These are phyloP conservation scores for Arthrobotrys iridis DNA, from an alignment of 2,329 filamentous ascomycete species.

Conservation along the genomic window DNA sequence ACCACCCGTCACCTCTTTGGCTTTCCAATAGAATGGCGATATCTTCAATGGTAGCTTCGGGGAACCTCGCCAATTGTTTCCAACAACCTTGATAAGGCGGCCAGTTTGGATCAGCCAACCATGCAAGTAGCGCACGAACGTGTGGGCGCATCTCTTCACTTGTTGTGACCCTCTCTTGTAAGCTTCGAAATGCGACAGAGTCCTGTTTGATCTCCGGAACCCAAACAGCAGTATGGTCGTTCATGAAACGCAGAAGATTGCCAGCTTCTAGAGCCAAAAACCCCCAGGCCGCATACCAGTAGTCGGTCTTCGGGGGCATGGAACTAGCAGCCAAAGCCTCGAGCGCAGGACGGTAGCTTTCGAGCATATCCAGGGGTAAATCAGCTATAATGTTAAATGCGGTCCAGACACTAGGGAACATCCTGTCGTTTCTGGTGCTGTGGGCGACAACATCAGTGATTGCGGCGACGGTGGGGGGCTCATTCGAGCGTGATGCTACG, in stretches of 20 bases:
- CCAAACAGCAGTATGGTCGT: constrained; percentile 8
- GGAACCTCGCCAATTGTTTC: constrained; percentile 23
- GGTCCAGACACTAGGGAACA: no score
- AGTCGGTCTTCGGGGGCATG: no score
- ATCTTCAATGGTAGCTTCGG: constrained; percentile 1
- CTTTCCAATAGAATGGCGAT: background rate
- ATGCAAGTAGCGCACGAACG: background rate
- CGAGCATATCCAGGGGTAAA: no score
- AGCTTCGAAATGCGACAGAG: background rate
- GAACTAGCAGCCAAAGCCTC: no score
- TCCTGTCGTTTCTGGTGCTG: no score
- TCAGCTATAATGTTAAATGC: no score
- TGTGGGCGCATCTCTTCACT: constrained; percentile 10
- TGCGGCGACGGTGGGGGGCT: no score
- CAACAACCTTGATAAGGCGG: constrained; percentile 3
- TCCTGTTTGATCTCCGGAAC: background rate
- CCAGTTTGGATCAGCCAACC: constrained; percentile 26
- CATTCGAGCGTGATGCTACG: no score
- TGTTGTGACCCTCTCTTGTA: constrained; percentile 12
- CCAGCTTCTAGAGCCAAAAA: background rate
- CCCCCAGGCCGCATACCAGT: no score
- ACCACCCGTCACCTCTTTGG: constrained; percentile 10
- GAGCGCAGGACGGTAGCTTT: no score
- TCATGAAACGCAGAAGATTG: constrained; percentile 4
- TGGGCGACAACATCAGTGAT: no score